Conservation (phyloP, 1,284 basidiomycete genomes). For the Mycena sp. region DNA sequence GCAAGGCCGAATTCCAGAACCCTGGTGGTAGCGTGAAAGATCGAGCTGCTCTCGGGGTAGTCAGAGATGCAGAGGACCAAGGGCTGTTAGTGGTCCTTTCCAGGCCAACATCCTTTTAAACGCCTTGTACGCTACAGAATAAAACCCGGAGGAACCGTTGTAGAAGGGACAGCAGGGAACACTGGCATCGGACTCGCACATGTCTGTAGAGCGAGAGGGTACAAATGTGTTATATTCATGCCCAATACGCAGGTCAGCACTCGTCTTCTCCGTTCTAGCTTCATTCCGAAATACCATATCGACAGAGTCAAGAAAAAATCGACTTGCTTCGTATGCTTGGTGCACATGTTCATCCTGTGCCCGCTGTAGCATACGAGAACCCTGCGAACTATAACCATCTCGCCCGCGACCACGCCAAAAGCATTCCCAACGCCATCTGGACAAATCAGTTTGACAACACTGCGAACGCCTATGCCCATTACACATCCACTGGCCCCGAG, state of each 20-base stretch:
- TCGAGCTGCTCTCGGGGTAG: constrained; percentile 91
- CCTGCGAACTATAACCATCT: constrained; percentile 99
- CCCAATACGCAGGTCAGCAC: constrained; percentile 86
- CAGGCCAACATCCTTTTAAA: background rate
- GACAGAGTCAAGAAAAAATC: constrained; percentile 95
- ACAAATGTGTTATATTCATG: constrained; percentile 99
- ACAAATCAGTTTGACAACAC: constrained; percentile 99
- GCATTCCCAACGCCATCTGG: constrained; percentile 94
- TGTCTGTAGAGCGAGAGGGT: constrained; percentile 92
- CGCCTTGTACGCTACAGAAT: constrained; percentile 59
- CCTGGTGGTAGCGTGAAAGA: constrained; percentile 99
- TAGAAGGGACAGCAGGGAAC: constrained; percentile 99
- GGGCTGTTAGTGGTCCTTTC: constrained; percentile 65
- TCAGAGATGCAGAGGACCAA: constrained; percentile 89
- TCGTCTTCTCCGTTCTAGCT: background rate
- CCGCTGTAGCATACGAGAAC: constrained; percentile 96
- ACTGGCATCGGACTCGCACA: constrained; percentile 97
- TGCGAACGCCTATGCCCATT: constrained; percentile 91
- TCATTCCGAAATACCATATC: background rate
- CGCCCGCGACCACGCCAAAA: constrained; percentile 87
- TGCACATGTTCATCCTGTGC: constrained; percentile 95
- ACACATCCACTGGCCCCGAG: constrained; percentile 93
- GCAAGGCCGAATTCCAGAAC: constrained; percentile 98
- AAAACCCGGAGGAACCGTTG: constrained; percentile 92
- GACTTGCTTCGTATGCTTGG: constrained; percentile 97